Percentiles rank a stretch among this genome's conserved stretches.
Conservation (phyloP, 805 yeast species). For the Candida sphagnicola region DNA sequence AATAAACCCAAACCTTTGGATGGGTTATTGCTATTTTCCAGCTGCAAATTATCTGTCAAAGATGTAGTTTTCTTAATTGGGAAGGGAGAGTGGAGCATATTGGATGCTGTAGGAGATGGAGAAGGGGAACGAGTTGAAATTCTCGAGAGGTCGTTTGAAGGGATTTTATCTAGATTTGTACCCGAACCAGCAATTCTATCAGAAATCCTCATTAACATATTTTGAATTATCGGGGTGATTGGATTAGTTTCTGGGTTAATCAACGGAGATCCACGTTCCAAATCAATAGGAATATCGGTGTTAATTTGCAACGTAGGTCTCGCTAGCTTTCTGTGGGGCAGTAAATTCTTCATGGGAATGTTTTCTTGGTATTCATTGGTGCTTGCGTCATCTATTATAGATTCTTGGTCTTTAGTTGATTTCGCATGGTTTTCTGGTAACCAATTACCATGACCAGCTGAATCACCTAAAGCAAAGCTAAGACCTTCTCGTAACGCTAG, state of each 20-base stretch:
- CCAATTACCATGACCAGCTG: constrained; percentile 23
- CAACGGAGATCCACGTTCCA: neutral
- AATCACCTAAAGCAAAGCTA: constrained; percentile 30
- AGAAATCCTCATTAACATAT: constrained; percentile 24
- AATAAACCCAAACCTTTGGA: neutral
- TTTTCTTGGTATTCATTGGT: constrained; percentile 2
- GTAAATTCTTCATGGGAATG: neutral
- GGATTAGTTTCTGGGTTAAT: neutral
- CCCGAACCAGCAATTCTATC: constrained; percentile 36
- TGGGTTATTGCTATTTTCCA: no score
- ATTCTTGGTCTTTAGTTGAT: constrained; percentile 4
- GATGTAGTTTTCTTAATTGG: no score
- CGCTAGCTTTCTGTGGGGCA: neutral
- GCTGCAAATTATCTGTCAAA: no score
- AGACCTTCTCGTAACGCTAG: constrained; percentile 31
- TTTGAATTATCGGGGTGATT: constrained; percentile 12
- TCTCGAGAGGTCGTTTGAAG: neutral
- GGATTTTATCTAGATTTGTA: constrained; percentile 4
- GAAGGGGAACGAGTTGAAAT: constrained; percentile 1
- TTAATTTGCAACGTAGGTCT: neutral
- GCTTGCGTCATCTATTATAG: constrained; percentile 4
- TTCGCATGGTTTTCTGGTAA: constrained; percentile 15
- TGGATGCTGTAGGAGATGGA: no score
- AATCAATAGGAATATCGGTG: neutral
- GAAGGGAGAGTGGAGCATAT: no score